Base-by-base conservation (phyloP, 306 rosid genomes). In the Pyrus pyrifolia region DNA sequence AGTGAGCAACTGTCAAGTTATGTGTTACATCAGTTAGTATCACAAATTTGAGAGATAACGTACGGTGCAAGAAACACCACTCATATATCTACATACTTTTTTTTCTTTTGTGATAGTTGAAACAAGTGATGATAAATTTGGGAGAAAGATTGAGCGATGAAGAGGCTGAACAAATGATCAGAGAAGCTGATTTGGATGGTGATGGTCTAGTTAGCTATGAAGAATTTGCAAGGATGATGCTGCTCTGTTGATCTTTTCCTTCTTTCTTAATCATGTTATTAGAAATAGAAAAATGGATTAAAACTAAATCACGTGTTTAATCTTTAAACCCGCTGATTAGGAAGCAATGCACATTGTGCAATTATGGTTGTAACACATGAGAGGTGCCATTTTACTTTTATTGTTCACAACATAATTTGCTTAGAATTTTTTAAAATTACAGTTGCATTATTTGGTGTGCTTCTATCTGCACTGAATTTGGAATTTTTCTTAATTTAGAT, bases 171-270 rank as follows among this genome's bases (percentile, higher is more conserved):
- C 90, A 89, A 45, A 91, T 91, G 97, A 85, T 91, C 45, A 80
- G 70, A 82, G 97, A 88, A 66, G 97, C 95, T 19, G 97, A 91
- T 86, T 64, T 88, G 68, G 97, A 91, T 52, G 91, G 97, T 6
- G 97, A 91, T 78, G 95, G 97, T 72, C 83, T 70, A 27, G 93
- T 91, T 65, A 89, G 88, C 86, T 89, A 85, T 17, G 91, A 89
- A 79, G 97, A 91, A 78, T 91, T 91, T 68, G 91, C 73, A 12
- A 86, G 76, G 70, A 85, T 89, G 30, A 85, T 89, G 93, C 81
- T 72, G 70, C 71, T 75, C 7, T 67, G 27, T 51, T 79, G 76
- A 71, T 82, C 69, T 62, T 38, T 59, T 33, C 40, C 72, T 51
- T 51, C 64, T 25, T 55, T 70, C 42, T 21, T 6, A 17, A 4